Evolutionary conservation across 208 protist species (phyloP).

Genomic region (Trypanosoma lewisi): DNA sequence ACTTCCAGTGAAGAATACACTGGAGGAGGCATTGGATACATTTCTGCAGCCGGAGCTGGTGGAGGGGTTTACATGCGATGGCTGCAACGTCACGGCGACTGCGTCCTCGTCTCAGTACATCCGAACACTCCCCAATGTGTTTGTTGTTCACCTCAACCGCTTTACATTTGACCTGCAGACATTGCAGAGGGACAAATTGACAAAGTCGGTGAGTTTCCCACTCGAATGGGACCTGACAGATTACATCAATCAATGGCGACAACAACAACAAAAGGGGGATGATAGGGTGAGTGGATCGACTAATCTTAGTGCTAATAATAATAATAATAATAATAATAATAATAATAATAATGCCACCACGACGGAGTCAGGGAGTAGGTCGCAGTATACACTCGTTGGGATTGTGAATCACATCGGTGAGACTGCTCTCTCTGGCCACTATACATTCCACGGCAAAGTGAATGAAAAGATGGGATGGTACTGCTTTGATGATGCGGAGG

Average conservation of each 20-base stretch:
- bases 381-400: conserved; percentile 60
- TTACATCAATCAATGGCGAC: conserved; percentile 54
- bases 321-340: too few species aligned
- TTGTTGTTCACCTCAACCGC: conserved; percentile 75
- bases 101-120: conserved; percentile 77
- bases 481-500: conserved; percentile 70
- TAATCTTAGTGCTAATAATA: too few species aligned
- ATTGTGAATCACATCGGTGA: conserved; percentile 75
- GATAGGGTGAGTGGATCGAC: too few species aligned
- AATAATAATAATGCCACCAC: neutral
- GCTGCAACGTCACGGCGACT: conserved; percentile 41
- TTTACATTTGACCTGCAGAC: conserved; percentile 75
- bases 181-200: conserved; percentile 65
- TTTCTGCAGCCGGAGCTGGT: conserved; percentile 67
- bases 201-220: conserved; percentile 46
- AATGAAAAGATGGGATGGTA: conserved; percentile 35
- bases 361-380: neutral
- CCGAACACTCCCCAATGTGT: conserved; percentile 66
- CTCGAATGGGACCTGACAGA: conserved; percentile 55
- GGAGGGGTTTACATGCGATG: conserved; percentile 69
- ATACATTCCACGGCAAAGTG: conserved; percentile 76
- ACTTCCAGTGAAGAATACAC: conserved; percentile 50
- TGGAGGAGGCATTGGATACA: conserved; percentile 57
- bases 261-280: neutral
- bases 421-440: conserved; percentile 69